phyloP scores from a whole-genome alignment of 306 rosid species.

The Vigna mungo region DNA sequence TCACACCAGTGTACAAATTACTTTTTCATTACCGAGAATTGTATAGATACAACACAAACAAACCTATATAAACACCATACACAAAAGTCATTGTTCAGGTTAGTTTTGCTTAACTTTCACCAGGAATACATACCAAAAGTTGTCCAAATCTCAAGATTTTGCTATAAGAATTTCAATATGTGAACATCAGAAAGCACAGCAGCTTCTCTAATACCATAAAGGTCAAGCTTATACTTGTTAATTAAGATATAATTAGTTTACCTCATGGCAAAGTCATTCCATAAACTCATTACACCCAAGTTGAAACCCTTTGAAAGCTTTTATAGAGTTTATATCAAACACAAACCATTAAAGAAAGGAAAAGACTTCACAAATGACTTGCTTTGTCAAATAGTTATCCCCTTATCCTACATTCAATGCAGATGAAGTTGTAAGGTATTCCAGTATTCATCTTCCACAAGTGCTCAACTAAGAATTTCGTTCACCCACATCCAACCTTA shows the following conservation, averaged over 20 bases:
- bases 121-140: conserved; percentile 1
- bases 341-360: conserved; percentile 1
- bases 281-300: conserved; percentile 1
- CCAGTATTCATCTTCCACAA: neutral
- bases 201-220: neutral
- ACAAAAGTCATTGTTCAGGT: neutral
- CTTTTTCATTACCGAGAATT: neutral
- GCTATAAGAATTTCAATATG: neutral
- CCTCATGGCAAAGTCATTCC: neutral
- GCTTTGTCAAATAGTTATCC: neutral
- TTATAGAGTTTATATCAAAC: neutral
- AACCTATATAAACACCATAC: neutral
- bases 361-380: neutral
- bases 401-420: neutral
- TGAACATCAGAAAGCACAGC: neutral
- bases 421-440: neutral
- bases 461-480: neutral
- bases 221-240: neutral
- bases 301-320: neutral
- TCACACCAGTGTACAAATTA: neutral
- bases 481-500: neutral
- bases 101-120: conserved; percentile 1
- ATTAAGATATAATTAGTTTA: neutral
- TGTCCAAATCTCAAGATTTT: neutral
- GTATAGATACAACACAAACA: conserved; percentile 3